Percentiles rank a stretch among this genome's conserved stretches.
Conservation (phyloP, 495 filamentous ascomycete genomes). For the Lineolata rhizophorae region DNA sequence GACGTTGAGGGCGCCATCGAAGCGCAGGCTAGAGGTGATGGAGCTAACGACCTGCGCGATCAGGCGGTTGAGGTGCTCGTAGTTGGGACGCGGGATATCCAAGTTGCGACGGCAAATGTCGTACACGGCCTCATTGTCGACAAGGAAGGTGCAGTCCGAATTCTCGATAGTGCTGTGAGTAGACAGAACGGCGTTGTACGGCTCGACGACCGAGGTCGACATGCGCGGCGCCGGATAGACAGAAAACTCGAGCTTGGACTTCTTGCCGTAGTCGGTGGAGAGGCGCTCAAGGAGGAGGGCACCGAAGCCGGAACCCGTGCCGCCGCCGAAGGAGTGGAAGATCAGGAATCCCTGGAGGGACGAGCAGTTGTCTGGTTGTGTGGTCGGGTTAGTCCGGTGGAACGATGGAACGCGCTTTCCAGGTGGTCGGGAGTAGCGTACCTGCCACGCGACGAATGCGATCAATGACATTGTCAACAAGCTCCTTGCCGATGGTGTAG, state of each 20-base stretch:
- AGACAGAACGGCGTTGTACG: slow-evolving; percentile 78
- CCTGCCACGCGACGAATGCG: slow-evolving; percentile 67
- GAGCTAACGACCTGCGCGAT: slow-evolving; percentile 76
- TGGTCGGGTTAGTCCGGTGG: background rate
- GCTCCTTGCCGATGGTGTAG: slow-evolving; percentile 84
- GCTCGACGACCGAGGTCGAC: slow-evolving; percentile 76
- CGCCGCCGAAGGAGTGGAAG: slow-evolving; percentile 88
- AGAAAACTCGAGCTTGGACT: slow-evolving; percentile 84
- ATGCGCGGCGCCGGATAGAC: slow-evolving; percentile 74
- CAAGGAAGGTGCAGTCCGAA: slow-evolving; percentile 79
- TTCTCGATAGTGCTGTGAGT: slow-evolving; percentile 90
- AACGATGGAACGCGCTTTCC: background rate
- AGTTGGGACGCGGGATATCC: slow-evolving; percentile 68
- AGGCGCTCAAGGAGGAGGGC: slow-evolving; percentile 73
- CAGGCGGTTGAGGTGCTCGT: slow-evolving; percentile 73
- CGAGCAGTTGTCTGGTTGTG: slow-evolving; percentile 55
- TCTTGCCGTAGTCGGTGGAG: slow-evolving; percentile 78
- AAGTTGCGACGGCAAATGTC: slow-evolving; percentile 80
- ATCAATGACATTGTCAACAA: slow-evolving; percentile 65
- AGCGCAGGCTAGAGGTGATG: slow-evolving; percentile 75
- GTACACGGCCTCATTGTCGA: slow-evolving; percentile 86
- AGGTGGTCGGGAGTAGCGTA: slow-evolving; percentile 20
- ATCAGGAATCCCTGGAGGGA: slow-evolving; percentile 81
- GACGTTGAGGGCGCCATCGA: slow-evolving; percentile 80
- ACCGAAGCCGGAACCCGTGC: slow-evolving; percentile 81